phyloP scores from a whole-genome alignment of 164 flowering plant genomes.

The Aristolochia fimbriata region DNA sequence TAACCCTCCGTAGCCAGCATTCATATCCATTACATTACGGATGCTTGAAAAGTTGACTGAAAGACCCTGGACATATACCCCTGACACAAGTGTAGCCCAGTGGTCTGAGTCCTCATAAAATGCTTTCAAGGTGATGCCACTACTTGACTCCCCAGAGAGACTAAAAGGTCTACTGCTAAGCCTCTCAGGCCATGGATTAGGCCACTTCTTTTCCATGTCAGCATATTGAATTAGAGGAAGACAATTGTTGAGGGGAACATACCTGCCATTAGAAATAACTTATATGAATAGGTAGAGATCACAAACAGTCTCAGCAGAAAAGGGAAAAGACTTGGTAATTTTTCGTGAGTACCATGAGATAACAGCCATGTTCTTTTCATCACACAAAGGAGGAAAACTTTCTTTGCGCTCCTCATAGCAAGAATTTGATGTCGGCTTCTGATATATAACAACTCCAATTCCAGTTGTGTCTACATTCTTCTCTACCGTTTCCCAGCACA shows the following conservation, averaged over 20 bases:
- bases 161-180: slow-evolving; percentile 55
- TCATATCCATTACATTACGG: slow-evolving; percentile 96
- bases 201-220: slow-evolving; percentile 38
- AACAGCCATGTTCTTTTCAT: slow-evolving; percentile 19
- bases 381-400: slow-evolving; percentile 65
- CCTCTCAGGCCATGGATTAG: slow-evolving; percentile 78
- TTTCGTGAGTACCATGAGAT: slow-evolving; percentile 53
- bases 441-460: slow-evolving; percentile 81
- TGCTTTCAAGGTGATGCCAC: slow-evolving; percentile 19
- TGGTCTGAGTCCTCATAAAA: slow-evolving; percentile 47
- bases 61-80: slow-evolving; percentile 51
- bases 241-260: slow-evolving; percentile 57
- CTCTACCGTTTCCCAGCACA: slow-evolving; percentile 76
- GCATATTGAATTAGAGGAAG: slow-evolving; percentile 40
- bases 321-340: not conserved
- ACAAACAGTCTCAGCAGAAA: not conserved
- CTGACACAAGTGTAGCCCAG: slow-evolving; percentile 60
- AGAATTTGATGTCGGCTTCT: slow-evolving; percentile 65
- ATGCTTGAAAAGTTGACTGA: slow-evolving; percentile 63
- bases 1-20: slow-evolving; percentile 97
- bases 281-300: too few relatives aligned
- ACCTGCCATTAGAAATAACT: slow-evolving; percentile 34
- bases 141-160: slow-evolving; percentile 27
- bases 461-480: slow-evolving; percentile 44
- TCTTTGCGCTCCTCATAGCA: slow-evolving; percentile 56